phyloP scores from a whole-genome alignment of 1,139 yeast genomes.

The Blastobotrys raffinosifermentans region DNA sequence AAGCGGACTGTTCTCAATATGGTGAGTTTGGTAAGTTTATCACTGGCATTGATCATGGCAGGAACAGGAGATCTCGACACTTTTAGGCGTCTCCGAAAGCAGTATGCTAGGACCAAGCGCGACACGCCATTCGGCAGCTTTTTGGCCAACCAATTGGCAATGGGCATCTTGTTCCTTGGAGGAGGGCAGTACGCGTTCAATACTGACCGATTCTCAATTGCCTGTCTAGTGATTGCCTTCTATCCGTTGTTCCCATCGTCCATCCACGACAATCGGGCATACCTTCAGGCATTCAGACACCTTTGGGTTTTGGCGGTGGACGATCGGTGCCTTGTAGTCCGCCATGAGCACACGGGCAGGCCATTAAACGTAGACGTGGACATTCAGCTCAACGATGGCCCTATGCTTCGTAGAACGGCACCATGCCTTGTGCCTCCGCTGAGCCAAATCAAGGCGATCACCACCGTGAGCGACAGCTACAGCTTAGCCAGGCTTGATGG shows the following conservation, averaged over 20 bases:
- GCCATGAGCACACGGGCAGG: constrained; percentile 54
- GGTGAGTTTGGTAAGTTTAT: constrained; percentile 55
- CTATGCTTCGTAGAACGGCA: constrained; percentile 32
- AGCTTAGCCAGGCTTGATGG: too few species aligned
- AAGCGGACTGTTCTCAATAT: constrained; percentile 51
- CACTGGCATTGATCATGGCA: constrained; percentile 74
- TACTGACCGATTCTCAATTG: constrained; percentile 59
- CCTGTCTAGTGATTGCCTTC: constrained; percentile 64
- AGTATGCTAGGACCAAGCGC: constrained; percentile 53
- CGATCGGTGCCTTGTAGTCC: constrained; percentile 68
- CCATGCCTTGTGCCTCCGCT: constrained; percentile 71
- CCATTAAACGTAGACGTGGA: constrained; percentile 43
- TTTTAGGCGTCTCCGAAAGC: constrained; percentile 62
- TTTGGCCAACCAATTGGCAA: constrained; percentile 73
- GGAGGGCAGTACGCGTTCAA: constrained; percentile 88
- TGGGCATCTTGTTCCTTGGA: constrained; percentile 84
- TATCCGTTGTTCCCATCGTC: constrained; percentile 64
- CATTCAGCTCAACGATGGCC: constrained; percentile 41
- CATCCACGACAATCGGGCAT: constrained; percentile 43
- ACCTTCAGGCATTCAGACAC: constrained; percentile 80
- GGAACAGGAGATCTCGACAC: constrained; percentile 86
- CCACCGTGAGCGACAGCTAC: constrained; percentile 41
- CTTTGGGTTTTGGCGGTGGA: constrained; percentile 88
- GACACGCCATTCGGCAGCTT: constrained; percentile 60
- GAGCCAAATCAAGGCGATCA: constrained; percentile 40